Percentiles rank a stretch among this genome's conserved stretches.
Evolutionary conservation across 2,329 filamentous ascomycete species (phyloP).

Genomic region (Arthrobotrys conoides): DNA sequence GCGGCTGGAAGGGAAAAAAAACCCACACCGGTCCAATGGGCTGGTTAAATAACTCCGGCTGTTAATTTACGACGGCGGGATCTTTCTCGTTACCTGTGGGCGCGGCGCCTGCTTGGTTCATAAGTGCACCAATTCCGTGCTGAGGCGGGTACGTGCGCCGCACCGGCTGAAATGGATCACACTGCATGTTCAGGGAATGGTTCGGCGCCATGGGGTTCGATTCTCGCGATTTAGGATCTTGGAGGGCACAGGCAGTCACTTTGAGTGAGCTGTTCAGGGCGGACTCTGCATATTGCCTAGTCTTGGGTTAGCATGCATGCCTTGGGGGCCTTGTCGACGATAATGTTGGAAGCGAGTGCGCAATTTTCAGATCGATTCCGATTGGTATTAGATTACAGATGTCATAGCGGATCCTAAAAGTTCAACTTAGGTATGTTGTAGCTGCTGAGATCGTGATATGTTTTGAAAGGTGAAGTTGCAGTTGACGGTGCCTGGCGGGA

Average conservation of each 20-base stretch:
- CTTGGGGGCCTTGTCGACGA: no score
- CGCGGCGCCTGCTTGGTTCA: background rate
- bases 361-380: background rate
- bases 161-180: constrained; percentile 2
- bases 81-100: background rate
- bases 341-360: no score
- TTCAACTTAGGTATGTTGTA: background rate
- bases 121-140: background rate
- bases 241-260: background rate
- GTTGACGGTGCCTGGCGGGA: no score
- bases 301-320: background rate
- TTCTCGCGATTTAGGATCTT: constrained; percentile 1
- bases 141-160: constrained; percentile 3
- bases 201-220: background rate
- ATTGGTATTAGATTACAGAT: background rate
- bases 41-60: background rate
- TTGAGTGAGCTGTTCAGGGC: background rate
- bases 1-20: background rate
- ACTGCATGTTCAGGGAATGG: background rate
- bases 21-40: background rate
- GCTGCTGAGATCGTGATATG: background rate
- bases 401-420: background rate
- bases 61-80: background rate
- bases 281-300: background rate
- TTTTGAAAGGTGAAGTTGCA: no score